A percentile compares a stretch with the other conserved stretches of the same genome.
These are phyloP conservation scores for Xylaria polymorpha DNA, from an alignment of 2,329 filamentous ascomycete genomes.

Conservation along the genomic window DNA sequence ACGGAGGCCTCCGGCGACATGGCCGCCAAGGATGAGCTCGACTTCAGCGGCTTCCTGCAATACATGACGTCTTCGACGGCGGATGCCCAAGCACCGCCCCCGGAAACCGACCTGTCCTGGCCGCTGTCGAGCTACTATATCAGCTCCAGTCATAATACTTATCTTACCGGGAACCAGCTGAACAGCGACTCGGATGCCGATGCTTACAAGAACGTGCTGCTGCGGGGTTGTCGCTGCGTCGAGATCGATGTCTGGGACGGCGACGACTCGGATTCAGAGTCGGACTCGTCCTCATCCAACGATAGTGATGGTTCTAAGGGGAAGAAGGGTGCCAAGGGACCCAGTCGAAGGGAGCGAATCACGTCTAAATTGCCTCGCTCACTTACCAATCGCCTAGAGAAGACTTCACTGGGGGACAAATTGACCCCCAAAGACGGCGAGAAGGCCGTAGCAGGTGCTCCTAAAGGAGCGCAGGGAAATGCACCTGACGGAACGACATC, in stretches of 20 bases:
- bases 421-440: constrained; percentile 40
- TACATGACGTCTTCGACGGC: constrained; percentile 67
- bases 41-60: constrained; percentile 61
- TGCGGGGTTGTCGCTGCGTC: constrained; percentile 88
- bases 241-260: constrained; percentile 98
- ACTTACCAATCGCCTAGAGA: constrained; percentile 59
- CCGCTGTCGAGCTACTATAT: constrained; percentile 93
- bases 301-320: constrained; percentile 62
- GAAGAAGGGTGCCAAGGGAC: constrained; percentile 70
- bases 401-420: constrained; percentile 60
- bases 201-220: constrained; percentile 85
- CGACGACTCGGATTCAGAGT: constrained; percentile 76
- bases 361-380: constrained; percentile 65
- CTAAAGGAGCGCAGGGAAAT: background rate
- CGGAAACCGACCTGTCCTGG: constrained; percentile 70
- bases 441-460: background rate
- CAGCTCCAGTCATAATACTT: constrained; percentile 95
- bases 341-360: constrained; percentile 71
- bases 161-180: constrained; percentile 88
- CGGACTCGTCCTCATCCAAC: constrained; percentile 62
- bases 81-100: constrained; percentile 56
- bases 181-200: constrained; percentile 87
- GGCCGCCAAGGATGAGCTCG: constrained; percentile 53
- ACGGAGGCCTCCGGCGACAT: constrained; percentile 48
- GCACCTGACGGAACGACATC: constrained; percentile 23